Evolutionary conservation across 1,284 basidiomycete species (phyloP), one percentile per base, ranked within the genome.

Genomic region (Pseudozyma sp.): DNA sequence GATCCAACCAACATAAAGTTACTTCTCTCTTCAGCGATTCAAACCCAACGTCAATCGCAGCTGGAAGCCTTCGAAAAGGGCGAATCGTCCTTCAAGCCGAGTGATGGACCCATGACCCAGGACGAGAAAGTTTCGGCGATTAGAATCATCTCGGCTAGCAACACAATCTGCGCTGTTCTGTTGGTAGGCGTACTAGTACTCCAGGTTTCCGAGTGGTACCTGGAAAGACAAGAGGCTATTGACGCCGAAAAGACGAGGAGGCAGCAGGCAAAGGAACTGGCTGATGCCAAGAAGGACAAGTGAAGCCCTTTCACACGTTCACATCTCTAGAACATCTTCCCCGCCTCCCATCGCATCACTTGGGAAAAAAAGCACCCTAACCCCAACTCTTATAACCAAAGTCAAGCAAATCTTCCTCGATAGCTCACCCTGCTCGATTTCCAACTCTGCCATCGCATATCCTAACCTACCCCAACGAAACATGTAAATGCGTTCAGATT

Each of bases 101-200:
- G 57, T 14, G 56, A 72, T 2, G 77, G 73, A 2, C 61, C 79
- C 12, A 61, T 84, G 53, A 76, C 76, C 7, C 48, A 51, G 39
- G 69, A 76, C 39, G 83, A 84, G 61, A 62, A 70, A 9, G 59
- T 75, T 3, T 59, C 68, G 3, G 71, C 78, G 3, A 75, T 84
- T 31, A 65, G 78, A 13, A 79, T 85, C 42, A 59, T 84, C 48
- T 68, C 69, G 36, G 83, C 83, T 6, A 76, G 74, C 49, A 85
- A 85, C 65, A 77, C 78, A 6, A 81, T 85, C 44, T 70, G 68
- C 38, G 62, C 78, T 40, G 65, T 75, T 9, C 67, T 82, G 18
- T 65, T 85, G 16, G 43, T 59, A 1, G 83, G 82, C 48, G 81
- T 85, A 6, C 57, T 83, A 16, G 57, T 83, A 1, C 65, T 85